Conservation (phyloP, 2,329 filamentous ascomycete genomes). For the Penicillium sp. region DNA sequence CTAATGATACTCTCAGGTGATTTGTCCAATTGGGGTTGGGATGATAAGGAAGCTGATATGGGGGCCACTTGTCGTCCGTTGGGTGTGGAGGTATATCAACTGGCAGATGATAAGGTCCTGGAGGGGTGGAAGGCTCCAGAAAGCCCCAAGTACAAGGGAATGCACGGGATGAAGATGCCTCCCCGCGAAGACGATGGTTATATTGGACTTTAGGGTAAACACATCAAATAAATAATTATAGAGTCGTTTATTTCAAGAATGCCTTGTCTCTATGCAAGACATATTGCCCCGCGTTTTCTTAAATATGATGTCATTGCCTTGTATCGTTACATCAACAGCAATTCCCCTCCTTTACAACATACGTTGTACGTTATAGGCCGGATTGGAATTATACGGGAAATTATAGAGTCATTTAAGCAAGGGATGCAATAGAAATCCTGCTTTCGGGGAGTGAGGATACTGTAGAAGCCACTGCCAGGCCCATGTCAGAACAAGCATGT, state of each 20-base stretch:
- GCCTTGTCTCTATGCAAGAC: neutral
- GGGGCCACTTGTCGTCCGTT: conserved; percentile 72
- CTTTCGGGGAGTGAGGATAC: neutral
- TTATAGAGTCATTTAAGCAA: neutral
- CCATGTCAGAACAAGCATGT: neutral
- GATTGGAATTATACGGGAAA: neutral
- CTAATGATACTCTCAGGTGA: conserved; percentile 53
- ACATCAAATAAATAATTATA: neutral
- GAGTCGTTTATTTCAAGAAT: neutral
- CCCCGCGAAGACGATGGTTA: conserved; percentile 32
- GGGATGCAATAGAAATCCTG: neutral
- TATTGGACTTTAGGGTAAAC: conserved; percentile 25
- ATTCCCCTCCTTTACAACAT: neutral
- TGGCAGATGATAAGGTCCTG: conserved; percentile 57
- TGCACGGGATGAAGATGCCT: conserved; percentile 63
- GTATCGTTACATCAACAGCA: neutral
- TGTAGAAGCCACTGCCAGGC: neutral
- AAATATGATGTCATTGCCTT: conserved; percentile 5
- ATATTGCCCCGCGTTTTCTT: neutral
- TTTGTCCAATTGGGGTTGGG: conserved; percentile 78
- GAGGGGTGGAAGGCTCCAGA: conserved; percentile 64
- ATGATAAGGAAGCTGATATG: conserved; percentile 57
- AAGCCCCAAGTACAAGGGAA: conserved; percentile 61
- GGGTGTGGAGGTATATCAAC: conserved; percentile 68
- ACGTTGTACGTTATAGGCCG: neutral